Percentiles rank a stretch among this genome's conserved stretches.
Evolutionary conservation across 1,284 basidiomycete genomes (phyloP).

Genomic region (Pyrrhoderma noxium): DNA sequence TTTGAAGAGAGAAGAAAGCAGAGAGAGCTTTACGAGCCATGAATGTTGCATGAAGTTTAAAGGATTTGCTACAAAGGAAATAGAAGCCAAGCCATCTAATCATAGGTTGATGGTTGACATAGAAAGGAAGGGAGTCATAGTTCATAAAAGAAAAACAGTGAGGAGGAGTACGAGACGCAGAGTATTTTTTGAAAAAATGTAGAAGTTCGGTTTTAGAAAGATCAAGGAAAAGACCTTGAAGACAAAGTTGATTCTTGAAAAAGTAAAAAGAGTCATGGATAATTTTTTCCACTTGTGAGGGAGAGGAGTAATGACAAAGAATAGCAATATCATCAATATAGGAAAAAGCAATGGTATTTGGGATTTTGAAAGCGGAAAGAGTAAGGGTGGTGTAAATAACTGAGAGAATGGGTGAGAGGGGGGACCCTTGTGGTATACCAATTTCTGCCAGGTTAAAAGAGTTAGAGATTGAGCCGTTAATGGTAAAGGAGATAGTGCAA

Average conservation of each 20-base stretch:
- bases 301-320: not conserved
- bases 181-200: not conserved
- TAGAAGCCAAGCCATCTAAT: not conserved
- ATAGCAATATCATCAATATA: not conserved
- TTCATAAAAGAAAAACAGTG: too few species aligned
- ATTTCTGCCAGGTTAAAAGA: not conserved
- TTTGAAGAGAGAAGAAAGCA: not conserved
- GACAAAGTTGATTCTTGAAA: too few species aligned
- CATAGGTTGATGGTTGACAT: not conserved
- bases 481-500: not conserved
- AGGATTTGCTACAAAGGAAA: not conserved
- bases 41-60: not conserved
- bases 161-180: not conserved
- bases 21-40: not conserved
- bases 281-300: too few species aligned
- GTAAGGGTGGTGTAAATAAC: not conserved
- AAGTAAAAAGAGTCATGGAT: too few species aligned
- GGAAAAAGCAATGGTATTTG: not conserved
- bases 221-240: not conserved
- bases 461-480: constrained; percentile 17
- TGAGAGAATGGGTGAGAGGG: not conserved
- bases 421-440: not conserved
- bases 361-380: too few species aligned
- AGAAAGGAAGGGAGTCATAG: not conserved
- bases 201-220: not conserved